Percentiles rank a stretch among this genome's conserved stretches.
These are phyloP conservation scores for Ustilago shanxiensis DNA, from an alignment of 1,284 basidiomycete species.

Conservation along the genomic window DNA sequence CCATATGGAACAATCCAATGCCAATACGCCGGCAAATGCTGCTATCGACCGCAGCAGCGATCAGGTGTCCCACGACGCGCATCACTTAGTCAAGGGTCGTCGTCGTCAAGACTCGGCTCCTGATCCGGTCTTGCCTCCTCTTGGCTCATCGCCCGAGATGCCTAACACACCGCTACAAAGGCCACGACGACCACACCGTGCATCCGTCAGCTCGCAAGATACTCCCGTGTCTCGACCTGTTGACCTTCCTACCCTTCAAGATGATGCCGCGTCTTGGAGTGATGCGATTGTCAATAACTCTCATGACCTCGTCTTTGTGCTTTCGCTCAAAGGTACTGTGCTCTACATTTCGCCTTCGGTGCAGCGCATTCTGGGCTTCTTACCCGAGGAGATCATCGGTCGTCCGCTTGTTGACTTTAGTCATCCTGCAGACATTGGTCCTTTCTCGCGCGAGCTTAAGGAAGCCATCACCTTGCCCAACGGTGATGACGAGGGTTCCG, in stretches of 20 bases:
- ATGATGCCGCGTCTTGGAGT: conserved; percentile 27
- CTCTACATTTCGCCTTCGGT: conserved; percentile 82
- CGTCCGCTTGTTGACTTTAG: conserved; percentile 81
- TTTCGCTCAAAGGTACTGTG: conserved; percentile 85
- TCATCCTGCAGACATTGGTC: conserved; percentile 88
- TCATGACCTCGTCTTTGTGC: conserved; percentile 75
- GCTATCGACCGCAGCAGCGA: background rate
- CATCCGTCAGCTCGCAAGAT: conserved; percentile 1
- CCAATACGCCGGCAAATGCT: too few species aligned
- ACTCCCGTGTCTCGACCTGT: background rate
- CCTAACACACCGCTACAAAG: conserved; percentile 18
- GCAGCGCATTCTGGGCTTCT: conserved; percentile 60
- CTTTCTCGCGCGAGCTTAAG: conserved; percentile 91
- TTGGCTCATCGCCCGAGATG: conserved; percentile 33
- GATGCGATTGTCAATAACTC: conserved; percentile 45
- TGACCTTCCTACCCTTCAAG: conserved; percentile 3
- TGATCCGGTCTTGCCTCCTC: conserved; percentile 20
- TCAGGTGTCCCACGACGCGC: too few species aligned
- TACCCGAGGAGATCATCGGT: conserved; percentile 82
- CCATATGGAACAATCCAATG: conserved; percentile 13
- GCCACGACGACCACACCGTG: conserved; percentile 19
- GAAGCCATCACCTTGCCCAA: conserved; percentile 72
- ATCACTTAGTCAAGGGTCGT: conserved; percentile 7
- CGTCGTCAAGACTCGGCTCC: conserved; percentile 47
- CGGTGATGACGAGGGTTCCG: conserved; percentile 24